These are phyloP conservation scores for Aspergillus fumigatus DNA, from an alignment of 2,329 filamentous ascomycete species.

Conservation along the genomic window DNA sequence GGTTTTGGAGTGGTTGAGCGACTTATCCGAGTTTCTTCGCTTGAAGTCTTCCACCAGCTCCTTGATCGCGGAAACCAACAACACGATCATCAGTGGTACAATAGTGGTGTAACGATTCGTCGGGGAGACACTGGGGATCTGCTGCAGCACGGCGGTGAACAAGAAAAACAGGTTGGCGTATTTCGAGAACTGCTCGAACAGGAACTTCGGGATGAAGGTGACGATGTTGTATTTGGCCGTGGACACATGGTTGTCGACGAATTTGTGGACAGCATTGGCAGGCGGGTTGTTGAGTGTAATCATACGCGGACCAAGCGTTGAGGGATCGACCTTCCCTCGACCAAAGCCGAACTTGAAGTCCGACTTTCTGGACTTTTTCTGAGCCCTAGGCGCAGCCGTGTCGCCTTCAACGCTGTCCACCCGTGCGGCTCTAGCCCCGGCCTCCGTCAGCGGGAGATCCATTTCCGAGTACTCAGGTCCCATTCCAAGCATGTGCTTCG, in stretches of 20 bases:
- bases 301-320: conserved; percentile 82
- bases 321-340: conserved; percentile 76
- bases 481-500: conserved; percentile 90
- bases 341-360: conserved; percentile 94
- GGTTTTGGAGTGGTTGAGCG: conserved; percentile 82
- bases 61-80: conserved; percentile 92
- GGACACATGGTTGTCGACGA: conserved; percentile 93
- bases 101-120: conserved; percentile 97
- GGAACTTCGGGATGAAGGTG: conserved; percentile 93
- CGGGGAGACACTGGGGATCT: conserved; percentile 90
- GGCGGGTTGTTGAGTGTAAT: conserved; percentile 96
- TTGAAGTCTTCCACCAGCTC: conserved; percentile 92
- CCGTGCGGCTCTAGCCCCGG: conserved; percentile 49
- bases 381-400: conserved; percentile 40
- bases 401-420: conserved; percentile 43
- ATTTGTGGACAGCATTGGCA: conserved; percentile 83
- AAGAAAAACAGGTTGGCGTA: conserved; percentile 99
- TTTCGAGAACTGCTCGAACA: conserved; percentile 98
- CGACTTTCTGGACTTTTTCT: conserved; percentile 62
- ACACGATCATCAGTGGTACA: conserved; percentile 81
- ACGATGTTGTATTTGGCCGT: conserved; percentile 95
- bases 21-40: conserved; percentile 77
- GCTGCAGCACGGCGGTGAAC: conserved; percentile 90
- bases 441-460: conserved; percentile 90
- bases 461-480: conserved; percentile 89